Evolutionary conservation across 108 stramenopile species (phyloP), one percentile per base, ranked within the genome.

Genomic region (Bacterosira constricta): DNA sequence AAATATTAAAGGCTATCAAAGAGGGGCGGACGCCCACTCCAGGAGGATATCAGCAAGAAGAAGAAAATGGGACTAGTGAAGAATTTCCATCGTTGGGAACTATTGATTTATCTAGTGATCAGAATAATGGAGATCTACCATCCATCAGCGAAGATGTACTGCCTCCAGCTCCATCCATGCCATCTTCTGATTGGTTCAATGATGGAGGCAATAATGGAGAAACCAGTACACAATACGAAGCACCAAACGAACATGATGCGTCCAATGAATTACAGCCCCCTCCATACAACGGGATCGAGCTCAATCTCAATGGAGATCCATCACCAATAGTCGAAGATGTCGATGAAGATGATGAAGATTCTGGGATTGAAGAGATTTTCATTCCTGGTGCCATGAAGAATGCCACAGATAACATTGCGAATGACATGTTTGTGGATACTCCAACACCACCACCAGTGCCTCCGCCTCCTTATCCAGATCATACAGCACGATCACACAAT

Each of bases 1-100:
- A 98, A 30, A 98, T 96, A 69, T 68, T 98, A 39, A 98, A 96
- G 66, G 93, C 94, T 3, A 83, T 98, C 21, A 96, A 95, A 46
- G 93, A 96, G 55, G 97, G 97, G 30, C 69, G 90, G 51, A 35
- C 80, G 46, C 86, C 87, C 6, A 80, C 83, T 15, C 89, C 95
- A 7, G 95, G 94, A 20, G 92, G 91, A 58, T 95, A 87, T 62
- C 79, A 67, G 10, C 62, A 73, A 2, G 88, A 86, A 36, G 38
- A 41, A 54, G 73, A 60, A 12, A 63, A 69, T 29, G 56, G 39
- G 13, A 46, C 36, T 32, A 79, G 66, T 46, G 64, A 25, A 12
- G 68, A 11, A 32, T n/a, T n/a, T n/a, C n/a, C n/a, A n/a, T n/a
- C n/a, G n/a, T n/a, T n/a, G n/a, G n/a, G n/a, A n/a, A n/a, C n/a